Evolutionary conservation across 352 stramenopile genomes (phyloP), one percentile per base, ranked within the genome.

Genomic region (Globisporangium paroecandrum): DNA sequence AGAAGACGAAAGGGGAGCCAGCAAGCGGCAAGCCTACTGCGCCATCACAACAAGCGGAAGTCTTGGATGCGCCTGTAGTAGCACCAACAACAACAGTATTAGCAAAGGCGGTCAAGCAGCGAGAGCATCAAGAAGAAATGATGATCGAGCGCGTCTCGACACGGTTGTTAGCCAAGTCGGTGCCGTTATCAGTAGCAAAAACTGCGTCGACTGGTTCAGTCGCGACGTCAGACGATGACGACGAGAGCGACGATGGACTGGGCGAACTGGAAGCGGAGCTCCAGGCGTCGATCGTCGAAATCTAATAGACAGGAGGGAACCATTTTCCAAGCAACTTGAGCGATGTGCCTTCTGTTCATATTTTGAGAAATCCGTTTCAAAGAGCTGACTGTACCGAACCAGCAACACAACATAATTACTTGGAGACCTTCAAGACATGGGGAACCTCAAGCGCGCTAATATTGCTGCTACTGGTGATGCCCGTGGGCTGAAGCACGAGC

Each of bases 251-350:
- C 61, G 64, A 32, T 18, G 74, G 76, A 9, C 54, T 88, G 20
- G 71, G 69, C 43, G 76, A 89, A 25, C 58, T 90, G 2, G 70
- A 84, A 20, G 66, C 67, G 10, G 82, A 90, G 32, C 68, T 90
- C 1, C 62, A 73, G 9, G 70, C 71, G 10, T 73, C 41, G 15
- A 47, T 47, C 41, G 41, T 15, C 3, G 20, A 47, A 47, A 18
- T 18, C 41, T 20, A n/a, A 47, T 47, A 47, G 41, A 47, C 10
- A 18, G 10, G 18, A 18, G 38, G 18, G 4, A 47, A 47, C 15
- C 41, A n/a, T 47, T 47, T 47, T n/a, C 13, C 41, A n/a, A 47
- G 4, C 15, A 8, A 9, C 4, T n/a, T n/a, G 13, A 3, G 3
- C 41, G 13, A 6, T n/a, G 41, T 47, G 4, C 12, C 36, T 43